Conservation (phyloP, 2,329 filamentous ascomycete species). For the Botrytis byssoidea region DNA sequence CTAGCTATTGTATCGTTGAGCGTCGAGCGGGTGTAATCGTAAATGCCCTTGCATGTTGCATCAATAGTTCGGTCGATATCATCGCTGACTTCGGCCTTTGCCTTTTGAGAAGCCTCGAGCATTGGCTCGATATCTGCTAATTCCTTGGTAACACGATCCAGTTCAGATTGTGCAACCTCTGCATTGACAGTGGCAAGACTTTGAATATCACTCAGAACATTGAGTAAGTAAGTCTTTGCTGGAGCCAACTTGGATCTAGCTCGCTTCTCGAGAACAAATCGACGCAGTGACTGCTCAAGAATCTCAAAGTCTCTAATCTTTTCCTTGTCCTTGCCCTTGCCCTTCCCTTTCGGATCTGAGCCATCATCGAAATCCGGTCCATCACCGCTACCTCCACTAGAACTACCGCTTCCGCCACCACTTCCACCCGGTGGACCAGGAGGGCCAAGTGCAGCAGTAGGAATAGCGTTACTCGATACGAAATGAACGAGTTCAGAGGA, state of each 20-base stretch:
- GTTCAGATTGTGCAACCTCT: conserved; percentile 80
- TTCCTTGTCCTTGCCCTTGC: conserved; percentile 84
- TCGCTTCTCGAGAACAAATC: conserved; percentile 94
- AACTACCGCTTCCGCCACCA: conserved; percentile 54
- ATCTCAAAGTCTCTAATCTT: conserved; percentile 87
- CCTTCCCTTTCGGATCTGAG: conserved; percentile 57
- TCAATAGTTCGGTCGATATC: conserved; percentile 81
- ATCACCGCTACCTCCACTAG: conserved; percentile 52
- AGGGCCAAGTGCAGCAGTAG: conserved; percentile 56
- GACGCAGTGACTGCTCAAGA: conserved; percentile 81
- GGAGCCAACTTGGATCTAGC: conserved; percentile 93
- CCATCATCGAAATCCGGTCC: conserved; percentile 45
- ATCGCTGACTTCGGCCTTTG: conserved; percentile 75
- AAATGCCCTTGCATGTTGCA: conserved; percentile 79
- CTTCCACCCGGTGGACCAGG: conserved; percentile 49
- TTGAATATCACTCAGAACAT: conserved; percentile 84
- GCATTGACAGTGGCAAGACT: conserved; percentile 82
- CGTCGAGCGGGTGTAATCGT: conserved; percentile 74
- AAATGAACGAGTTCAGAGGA: conserved; percentile 92
- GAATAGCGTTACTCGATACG: conserved; percentile 94
- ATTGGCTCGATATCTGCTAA: conserved; percentile 80
- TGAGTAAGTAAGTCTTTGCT: conserved; percentile 91
- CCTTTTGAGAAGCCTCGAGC: conserved; percentile 79
- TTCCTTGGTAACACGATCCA: conserved; percentile 78
- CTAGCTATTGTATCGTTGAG: conserved; percentile 73